phyloP scores from a whole-genome alignment of 73 alveolate genomes.

The Paramecium bursaria region DNA sequence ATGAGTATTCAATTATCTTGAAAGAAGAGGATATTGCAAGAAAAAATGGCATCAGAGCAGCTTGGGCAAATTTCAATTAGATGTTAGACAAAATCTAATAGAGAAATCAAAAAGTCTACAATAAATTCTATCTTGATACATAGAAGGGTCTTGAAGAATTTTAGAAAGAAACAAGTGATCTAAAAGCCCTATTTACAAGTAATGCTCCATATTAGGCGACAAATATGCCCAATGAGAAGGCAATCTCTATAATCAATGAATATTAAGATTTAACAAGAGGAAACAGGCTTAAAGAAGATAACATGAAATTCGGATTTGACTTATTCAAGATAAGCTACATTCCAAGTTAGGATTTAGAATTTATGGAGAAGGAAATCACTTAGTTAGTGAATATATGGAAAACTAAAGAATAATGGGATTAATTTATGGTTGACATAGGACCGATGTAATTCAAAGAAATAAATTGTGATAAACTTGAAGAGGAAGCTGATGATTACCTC shows the following conservation, averaged over 20 bases:
- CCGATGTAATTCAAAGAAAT: constrained; percentile 84
- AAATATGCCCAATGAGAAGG: constrained; percentile 76
- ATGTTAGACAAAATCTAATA: constrained; percentile 79
- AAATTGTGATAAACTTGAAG: constrained; percentile 84
- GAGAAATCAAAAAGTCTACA: constrained; percentile 78
- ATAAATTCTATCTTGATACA: constrained; percentile 80
- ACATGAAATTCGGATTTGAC: constrained; percentile 90
- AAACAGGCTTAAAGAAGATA: constrained; percentile 84
- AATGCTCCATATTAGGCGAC: constrained; percentile 89
- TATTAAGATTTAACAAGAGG: constrained; percentile 71
- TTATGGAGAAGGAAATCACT: constrained; percentile 73
- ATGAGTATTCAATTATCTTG: constrained; percentile 47
- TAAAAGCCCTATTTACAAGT: constrained; percentile 77
- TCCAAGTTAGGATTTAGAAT: constrained; percentile 68
- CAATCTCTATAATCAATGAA: constrained; percentile 79
- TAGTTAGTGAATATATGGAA: constrained; percentile 88
- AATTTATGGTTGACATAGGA: constrained; percentile 87
- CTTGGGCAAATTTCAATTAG: constrained; percentile 85
- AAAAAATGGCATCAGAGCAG: constrained; percentile 63
- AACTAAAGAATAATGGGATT: constrained; percentile 93
- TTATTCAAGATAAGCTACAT: constrained; percentile 79
- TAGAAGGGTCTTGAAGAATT: constrained; percentile 85
- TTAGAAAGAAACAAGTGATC: constrained; percentile 85
- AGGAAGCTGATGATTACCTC: constrained; percentile 82
- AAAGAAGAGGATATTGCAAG: constrained; percentile 68